Conservation (phyloP, 2,329 filamentous ascomycete species). For the Colletotrichum sansevieriae region DNA sequence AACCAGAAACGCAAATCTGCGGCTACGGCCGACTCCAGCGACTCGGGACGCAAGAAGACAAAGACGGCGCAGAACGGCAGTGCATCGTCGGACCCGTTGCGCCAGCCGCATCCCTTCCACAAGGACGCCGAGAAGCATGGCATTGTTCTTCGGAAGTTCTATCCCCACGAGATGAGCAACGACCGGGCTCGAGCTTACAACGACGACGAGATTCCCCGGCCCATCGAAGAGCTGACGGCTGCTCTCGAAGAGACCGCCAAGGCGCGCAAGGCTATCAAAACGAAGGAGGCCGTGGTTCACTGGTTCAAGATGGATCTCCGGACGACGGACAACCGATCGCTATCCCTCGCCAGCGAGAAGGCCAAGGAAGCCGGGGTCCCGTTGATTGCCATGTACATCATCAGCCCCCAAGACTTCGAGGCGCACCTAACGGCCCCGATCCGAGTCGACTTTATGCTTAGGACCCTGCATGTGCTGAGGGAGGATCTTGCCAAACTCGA, state of each 20-base stretch:
- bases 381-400: constrained; percentile 81
- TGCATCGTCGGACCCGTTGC: constrained; percentile 50
- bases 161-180: constrained; percentile 89
- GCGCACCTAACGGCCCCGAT: constrained; percentile 81
- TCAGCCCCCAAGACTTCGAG: constrained; percentile 87
- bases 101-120: constrained; percentile 61
- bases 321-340: constrained; percentile 77
- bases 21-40: constrained; percentile 43
- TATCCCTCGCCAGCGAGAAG: constrained; percentile 74
- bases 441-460: constrained; percentile 84
- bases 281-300: constrained; percentile 78
- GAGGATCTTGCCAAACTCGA: constrained; percentile 76
- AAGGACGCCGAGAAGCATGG: constrained; percentile 65
- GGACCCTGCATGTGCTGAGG: constrained; percentile 75
- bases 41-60: constrained; percentile 48
- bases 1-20: constrained; percentile 48
- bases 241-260: constrained; percentile 72
- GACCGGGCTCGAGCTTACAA: constrained; percentile 81
- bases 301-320: constrained; percentile 93
- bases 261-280: constrained; percentile 63
- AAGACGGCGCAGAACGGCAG: constrained; percentile 47
- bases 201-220: constrained; percentile 75
- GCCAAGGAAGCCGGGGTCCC: constrained; percentile 78
- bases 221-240: constrained; percentile 75
- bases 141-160: constrained; percentile 80